Percentiles rank a stretch among this genome's conserved stretches.
These are phyloP conservation scores for Saccharomycopsis guyanensis DNA, from an alignment of 805 yeast genomes.

Conservation along the genomic window DNA sequence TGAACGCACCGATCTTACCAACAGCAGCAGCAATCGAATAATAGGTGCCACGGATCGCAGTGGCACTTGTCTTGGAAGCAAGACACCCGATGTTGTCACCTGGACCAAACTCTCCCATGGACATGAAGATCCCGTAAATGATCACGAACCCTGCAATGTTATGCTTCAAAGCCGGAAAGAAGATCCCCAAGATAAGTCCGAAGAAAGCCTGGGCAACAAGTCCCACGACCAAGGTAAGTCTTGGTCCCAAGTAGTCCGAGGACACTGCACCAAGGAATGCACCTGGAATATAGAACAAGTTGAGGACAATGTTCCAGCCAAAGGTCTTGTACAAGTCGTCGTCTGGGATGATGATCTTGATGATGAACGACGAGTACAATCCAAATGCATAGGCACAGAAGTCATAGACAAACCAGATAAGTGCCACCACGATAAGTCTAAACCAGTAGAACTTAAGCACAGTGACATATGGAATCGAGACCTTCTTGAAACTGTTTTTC, in stretches of 20 bases:
- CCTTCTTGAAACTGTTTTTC: constrained; percentile 60
- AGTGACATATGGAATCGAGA: constrained; percentile 56
- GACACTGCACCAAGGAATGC: constrained; percentile 76
- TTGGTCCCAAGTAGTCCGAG: constrained; percentile 89
- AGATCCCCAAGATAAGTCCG: constrained; percentile 80
- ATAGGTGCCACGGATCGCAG: constrained; percentile 84
- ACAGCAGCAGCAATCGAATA: constrained; percentile 88
- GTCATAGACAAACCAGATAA: constrained; percentile 90
- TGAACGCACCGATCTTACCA: constrained; percentile 90
- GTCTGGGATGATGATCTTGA: constrained; percentile 49
- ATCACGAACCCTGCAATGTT: constrained; percentile 76
- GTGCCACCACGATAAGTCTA: constrained; percentile 58
- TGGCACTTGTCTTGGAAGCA: constrained; percentile 79
- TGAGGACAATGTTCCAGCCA: constrained; percentile 90
- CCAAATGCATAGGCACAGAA: constrained; percentile 85
- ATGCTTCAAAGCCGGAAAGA: constrained; percentile 44
- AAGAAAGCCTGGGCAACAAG: constrained; percentile 64
- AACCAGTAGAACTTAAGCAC: constrained; percentile 79
- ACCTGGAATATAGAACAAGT: constrained; percentile 86
- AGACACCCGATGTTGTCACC: constrained; percentile 88
- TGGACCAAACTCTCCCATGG: constrained; percentile 90
- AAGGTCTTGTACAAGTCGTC: constrained; percentile 63
- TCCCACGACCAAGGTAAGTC: constrained; percentile 67
- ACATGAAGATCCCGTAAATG: constrained; percentile 77
- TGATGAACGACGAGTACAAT: constrained; percentile 68